These are phyloP conservation scores for Blastocystis sp. DNA, from an alignment of 352 stramenopile species.

Conservation along the genomic window DNA sequence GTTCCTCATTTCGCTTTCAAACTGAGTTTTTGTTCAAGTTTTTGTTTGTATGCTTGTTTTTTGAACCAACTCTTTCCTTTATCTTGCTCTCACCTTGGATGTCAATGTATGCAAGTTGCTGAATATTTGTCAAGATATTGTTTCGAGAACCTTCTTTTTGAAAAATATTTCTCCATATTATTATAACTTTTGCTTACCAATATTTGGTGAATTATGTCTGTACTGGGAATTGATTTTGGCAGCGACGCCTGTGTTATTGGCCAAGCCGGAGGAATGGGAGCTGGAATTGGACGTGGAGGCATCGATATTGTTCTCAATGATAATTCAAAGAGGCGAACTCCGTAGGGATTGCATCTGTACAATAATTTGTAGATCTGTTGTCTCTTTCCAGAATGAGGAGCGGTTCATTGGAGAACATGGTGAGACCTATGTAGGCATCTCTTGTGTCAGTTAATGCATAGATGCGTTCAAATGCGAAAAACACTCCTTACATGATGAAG, in stretches of 20 bases:
- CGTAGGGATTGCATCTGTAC: constrained; percentile 69
- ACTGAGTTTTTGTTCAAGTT: neutral
- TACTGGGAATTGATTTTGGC: constrained; percentile 83
- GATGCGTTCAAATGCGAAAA: constrained; percentile 91
- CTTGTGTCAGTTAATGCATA: constrained; percentile 66
- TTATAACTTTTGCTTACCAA: constrained; percentile 20
- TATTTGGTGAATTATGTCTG: constrained; percentile 62
- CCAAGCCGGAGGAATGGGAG: constrained; percentile 76
- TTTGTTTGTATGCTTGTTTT: neutral
- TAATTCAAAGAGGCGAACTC: constrained; percentile 95
- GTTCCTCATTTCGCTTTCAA: neutral
- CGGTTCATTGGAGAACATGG: constrained; percentile 84
- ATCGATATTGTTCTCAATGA: constrained; percentile 98
- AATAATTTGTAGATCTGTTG: constrained; percentile 60
- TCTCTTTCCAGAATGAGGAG: constrained; percentile 67
- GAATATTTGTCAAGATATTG: too few species aligned
- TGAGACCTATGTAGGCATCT: constrained; percentile 72
- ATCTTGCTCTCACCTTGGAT: too few species aligned
- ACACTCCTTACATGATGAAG: constrained; percentile 92
- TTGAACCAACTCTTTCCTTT: neutral
- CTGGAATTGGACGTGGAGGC: constrained; percentile 86
- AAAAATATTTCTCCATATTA: neutral
- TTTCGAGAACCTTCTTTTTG: constrained; percentile 51
- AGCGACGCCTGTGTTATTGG: constrained; percentile 82
- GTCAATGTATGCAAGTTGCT: too few species aligned